Evolutionary conservation across 75 land plant genomes (phyloP), one percentile per base, ranked within the genome.

Genomic region (Sequoiadendron giganteum): DNA sequence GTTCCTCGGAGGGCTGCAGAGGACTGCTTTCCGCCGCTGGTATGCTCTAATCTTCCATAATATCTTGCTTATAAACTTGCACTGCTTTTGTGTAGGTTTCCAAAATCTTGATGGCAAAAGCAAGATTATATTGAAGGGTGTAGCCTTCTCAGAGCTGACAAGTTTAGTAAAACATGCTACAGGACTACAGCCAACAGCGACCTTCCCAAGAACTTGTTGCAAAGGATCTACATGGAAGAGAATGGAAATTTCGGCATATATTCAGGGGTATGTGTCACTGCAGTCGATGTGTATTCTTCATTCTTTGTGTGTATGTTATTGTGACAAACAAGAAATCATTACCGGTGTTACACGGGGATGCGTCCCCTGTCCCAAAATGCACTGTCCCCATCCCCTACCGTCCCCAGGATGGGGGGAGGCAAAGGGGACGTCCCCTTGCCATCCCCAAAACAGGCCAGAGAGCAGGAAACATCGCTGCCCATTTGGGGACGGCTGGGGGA

Each of bases 1-100:
- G 96, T 96, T 28, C 98, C 98, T 49, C 94, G 98, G 40, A 94
- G 98, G 58, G 98, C 98, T 88, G 98, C 98, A 18, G 98, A 96
- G 86, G 96, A 96, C 82, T 96, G 98, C 92, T 95, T 96, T 70
- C 95, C 98, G 73, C 94, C 95, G 14, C 78, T 96, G 94, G 98
- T 96, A 95, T 90, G 25, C 48, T 68, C 68, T 77, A 18, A 56
- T 36, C 42, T 56, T 75, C 10, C 5, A 34, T 34, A 34, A 85
- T 32, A 54, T 36, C 21, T 85, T 56, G 68, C 86, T 85, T 21
- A n/a, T 47, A 13, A n/a, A 82, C n/a, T n/a, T n/a, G 48, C 15
- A 47, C 52, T 47, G 14, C 47, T 82, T 39, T 19, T 25, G 28
- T 82, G 25, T 42, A 49, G 49, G 43, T 82, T 82, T 47, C 25